Evolutionary conservation across 192 early-diverging fungal genomes (phyloP).

Genomic region (Dispira parvispora): DNA sequence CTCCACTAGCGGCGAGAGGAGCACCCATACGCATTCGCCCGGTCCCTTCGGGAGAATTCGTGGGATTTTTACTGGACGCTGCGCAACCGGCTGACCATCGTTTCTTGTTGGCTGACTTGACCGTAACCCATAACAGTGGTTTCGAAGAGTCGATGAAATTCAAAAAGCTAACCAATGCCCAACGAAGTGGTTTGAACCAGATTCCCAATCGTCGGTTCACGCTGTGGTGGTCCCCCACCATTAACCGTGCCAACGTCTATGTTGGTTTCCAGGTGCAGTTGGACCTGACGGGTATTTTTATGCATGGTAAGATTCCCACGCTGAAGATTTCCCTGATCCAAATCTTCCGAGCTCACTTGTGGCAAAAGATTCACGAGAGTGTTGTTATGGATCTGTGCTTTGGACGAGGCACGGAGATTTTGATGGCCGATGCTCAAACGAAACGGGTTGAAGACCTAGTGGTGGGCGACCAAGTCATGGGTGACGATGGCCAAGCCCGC

Average conservation of each 20-base stretch:
- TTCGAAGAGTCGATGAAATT: constrained; percentile 83
- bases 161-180: constrained; percentile 97
- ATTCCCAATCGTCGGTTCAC: constrained; percentile 99
- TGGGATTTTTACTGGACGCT: constrained; percentile 4
- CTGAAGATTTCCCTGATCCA: constrained; percentile 98
- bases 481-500: constrained; percentile 23
- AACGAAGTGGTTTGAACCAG: constrained; percentile 94
- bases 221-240: constrained; percentile 98
- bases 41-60: neutral
- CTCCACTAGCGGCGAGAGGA: neutral
- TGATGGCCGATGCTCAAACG: constrained; percentile 32
- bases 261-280: constrained; percentile 99
- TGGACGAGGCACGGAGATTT: constrained; percentile 35
- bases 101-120: constrained; percentile 27
- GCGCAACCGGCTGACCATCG: constrained; percentile 17
- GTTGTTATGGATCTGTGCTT: constrained; percentile 55
- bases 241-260: constrained; percentile 97
- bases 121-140: constrained; percentile 33
- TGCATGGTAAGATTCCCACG: constrained; percentile 99
- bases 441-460: constrained; percentile 18
- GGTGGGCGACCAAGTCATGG: constrained; percentile 21
- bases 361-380: constrained; percentile 94
- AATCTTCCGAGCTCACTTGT: constrained; percentile 96
- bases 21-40: neutral
- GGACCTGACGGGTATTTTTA: constrained; percentile 98